Percentiles rank a stretch among this genome's conserved stretches.
Evolutionary conservation across 75 land plant genomes (phyloP).

Genomic region (Isoetes taiwanensis): DNA sequence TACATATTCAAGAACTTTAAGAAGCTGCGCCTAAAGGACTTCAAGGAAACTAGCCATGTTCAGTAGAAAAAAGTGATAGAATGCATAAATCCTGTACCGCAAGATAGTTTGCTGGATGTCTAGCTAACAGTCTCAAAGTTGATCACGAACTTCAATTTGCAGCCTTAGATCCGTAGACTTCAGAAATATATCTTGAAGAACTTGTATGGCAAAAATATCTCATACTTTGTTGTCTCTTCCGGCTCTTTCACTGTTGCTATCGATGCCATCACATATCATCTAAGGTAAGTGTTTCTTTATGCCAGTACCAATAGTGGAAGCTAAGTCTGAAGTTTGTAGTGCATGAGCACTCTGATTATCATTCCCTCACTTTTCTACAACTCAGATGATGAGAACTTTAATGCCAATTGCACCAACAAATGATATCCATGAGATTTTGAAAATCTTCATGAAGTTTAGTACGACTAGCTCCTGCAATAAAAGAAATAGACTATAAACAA

Average conservation of each 20-base stretch:
- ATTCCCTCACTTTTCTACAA: constrained; percentile 2
- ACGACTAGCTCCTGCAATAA: constrained; percentile 64
- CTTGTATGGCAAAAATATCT: constrained; percentile 82
- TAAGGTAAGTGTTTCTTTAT: too few relatives aligned
- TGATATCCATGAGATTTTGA: constrained; percentile 97
- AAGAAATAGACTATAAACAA: not conserved
- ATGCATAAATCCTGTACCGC: constrained; percentile 83
- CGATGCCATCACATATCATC: too few relatives aligned
- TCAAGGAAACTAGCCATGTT: constrained; percentile 77
- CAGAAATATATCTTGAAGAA: constrained; percentile 87
- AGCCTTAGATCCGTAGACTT: constrained; percentile 58
- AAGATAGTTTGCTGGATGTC: constrained; percentile 82
- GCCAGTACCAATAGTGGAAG: too few relatives aligned
- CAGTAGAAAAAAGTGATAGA: constrained; percentile 72
- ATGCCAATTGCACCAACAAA: constrained; percentile 72
- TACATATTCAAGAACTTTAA: constrained; percentile 95
- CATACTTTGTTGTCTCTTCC: constrained; percentile 56
- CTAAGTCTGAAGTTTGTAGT: too few relatives aligned
- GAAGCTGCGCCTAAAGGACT: constrained; percentile 67
- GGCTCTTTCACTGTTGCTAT: constrained; percentile 43
- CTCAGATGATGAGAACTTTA: constrained; percentile 35
- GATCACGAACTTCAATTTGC: constrained; percentile 76
- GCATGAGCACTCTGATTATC: too few relatives aligned
- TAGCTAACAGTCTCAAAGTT: constrained; percentile 84
- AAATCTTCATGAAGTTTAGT: constrained; percentile 83